Base-by-base conservation (phyloP, 192 early-diverging fungal genomes). In the Paraglomus brasilianum region DNA sequence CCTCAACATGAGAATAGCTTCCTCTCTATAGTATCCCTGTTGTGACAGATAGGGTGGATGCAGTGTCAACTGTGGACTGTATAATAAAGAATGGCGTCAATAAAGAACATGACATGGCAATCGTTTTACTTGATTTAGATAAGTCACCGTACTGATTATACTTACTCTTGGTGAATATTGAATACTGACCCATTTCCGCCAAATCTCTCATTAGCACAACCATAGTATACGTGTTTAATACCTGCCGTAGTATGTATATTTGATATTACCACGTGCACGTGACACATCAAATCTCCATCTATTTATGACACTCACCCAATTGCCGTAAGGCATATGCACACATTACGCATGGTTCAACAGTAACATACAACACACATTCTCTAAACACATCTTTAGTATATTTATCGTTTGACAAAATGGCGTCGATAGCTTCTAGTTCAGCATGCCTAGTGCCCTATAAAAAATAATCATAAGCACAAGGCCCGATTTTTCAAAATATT, bases 331-430 rank as follows among this genome's bases (percentile, higher is more conserved):
- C 97, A 46, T 92, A 88, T 0, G 94, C 94, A 62, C 96, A 99
- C 97, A 98, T 99, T 5, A 99, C 81, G 74, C 97, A 99, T 0
- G 97, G 96, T 75, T 98, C 97, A 0, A 99, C 94, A 0, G 97
- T 96, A 14, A 99, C 97, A 76, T 97, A 99, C 22, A 99, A 78
- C 45, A 86, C 88, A 22, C 83, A 85, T 43, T 71, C 5, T 6
- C 38, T n/a, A 59, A 90, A 88, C 0, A 84, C 66, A 19, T 77
- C 71, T 7, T 78, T 60, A 21, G 69, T 64, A 41, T 68, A 78
- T 42, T 69, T 60, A 57, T 78, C 21, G 36, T 76, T 42, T 6
- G 55, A 56, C 64, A 70, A 81, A 74, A 98, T 91, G 43, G 83
- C 74, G 74, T 97, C 92, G 21, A 98, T 94, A 0, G 93, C 97